Evolutionary conservation across 2,329 filamentous ascomycete genomes (phyloP), one percentile per base, ranked within the genome.

Genomic region (Pseudogymnoascus sp.): DNA sequence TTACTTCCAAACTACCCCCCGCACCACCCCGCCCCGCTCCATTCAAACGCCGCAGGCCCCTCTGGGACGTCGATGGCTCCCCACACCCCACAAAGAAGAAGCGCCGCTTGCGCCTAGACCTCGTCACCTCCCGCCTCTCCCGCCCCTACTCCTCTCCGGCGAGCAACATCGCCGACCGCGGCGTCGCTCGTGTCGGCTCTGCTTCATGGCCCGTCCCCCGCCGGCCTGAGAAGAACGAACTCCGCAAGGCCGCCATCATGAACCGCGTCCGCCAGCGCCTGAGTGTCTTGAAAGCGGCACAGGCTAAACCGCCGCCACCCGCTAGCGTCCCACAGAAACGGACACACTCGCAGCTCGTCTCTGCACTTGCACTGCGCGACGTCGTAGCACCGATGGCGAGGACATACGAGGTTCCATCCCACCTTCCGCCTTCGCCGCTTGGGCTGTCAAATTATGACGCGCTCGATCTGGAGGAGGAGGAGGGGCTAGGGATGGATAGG

Each of bases 91-190:
- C 69, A 9, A 67, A 72, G 59, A 91, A 91, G 78, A 91, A 90
- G 74, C 83, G 88, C 23, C 80, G 88, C 3, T 75, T 90, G 3
- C 80, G 86, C 0, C 76, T 84, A 2, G 75, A 82, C 18, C 79
- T 90, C 46, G 84, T 90, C 70, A 91, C 88, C 1, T 90, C 87
- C 18, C 82, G 87, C 6, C 83, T 91, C 0, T 90, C 87, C 8
- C 82, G 80, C 59, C 87, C 88, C 1, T 91, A 85, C 73, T 89
- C 87, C 0, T 78, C 83, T 28, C 88, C 88, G 0, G 85, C 88
- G 2, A 86, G 87, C 46, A 87, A 90, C 69, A 88, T 90, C 63
- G 79, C 87, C 61, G 84, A 87, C 72, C 82, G 86, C 25, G 85
- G 72, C 38, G 68, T 71, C 49, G 77, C 76, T 49, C 79, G 77